Percentiles rank a stretch among this genome's conserved stretches.
Evolutionary conservation across 768 basidiomycete species (phyloP).

Genomic region (Gelatoporia subvermispora): DNA sequence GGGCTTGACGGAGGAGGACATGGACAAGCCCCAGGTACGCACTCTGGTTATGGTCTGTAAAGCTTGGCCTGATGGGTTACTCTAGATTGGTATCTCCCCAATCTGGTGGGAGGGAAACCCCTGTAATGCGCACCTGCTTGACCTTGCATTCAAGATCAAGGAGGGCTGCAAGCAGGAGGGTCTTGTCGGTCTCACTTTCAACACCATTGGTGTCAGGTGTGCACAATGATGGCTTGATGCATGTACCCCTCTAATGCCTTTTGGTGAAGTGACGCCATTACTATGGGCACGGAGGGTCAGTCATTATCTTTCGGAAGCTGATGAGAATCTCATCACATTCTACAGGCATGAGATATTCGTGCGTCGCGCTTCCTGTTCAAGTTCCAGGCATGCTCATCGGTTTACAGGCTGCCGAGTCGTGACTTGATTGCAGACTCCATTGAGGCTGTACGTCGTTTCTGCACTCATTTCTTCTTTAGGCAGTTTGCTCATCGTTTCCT

Average conservation of each 20-base stretch:
- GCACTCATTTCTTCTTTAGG: background rate
- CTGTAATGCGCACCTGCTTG: constrained; percentile 83
- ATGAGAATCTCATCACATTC: background rate
- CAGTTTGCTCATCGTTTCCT: constrained; percentile 1
- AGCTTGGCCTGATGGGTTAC: background rate
- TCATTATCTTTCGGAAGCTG: background rate
- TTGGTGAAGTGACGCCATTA: constrained; percentile 67
- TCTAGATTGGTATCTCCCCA: constrained; percentile 79
- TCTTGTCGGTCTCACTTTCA: constrained; percentile 78
- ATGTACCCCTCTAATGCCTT: constrained; percentile 1
- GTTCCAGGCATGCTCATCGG: background rate
- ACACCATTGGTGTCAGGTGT: constrained; percentile 81
- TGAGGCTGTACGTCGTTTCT: constrained; percentile 52
- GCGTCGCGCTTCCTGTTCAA: constrained; percentile 23
- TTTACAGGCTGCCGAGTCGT: constrained; percentile 70
- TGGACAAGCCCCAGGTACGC: constrained; percentile 76
- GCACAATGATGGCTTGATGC: constrained; percentile 7
- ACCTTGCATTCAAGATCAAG: constrained; percentile 75
- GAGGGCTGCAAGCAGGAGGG: constrained; percentile 79
- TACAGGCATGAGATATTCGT: constrained; percentile 86
- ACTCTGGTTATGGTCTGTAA: background rate
- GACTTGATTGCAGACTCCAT: constrained; percentile 90
- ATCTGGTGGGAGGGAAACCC: constrained; percentile 96
- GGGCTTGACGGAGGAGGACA: constrained; percentile 72
- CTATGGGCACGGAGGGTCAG: constrained; percentile 84